Base-by-base conservation (phyloP, 2,329 filamentous ascomycete genomes). In the Hypocrella siamensis region DNA sequence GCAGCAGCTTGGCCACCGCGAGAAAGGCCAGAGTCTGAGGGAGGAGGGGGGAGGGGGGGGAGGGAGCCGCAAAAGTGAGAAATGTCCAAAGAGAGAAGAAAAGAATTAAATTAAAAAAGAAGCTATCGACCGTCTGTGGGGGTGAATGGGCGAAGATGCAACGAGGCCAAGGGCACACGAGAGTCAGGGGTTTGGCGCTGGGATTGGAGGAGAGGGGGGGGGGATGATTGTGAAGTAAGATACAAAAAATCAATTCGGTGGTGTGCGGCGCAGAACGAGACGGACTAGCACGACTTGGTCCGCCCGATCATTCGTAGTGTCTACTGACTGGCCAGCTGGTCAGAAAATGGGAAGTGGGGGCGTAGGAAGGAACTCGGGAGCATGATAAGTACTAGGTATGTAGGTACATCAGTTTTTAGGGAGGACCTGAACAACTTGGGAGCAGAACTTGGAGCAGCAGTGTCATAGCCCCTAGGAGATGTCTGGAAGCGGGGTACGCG, bases 1-100 rank as follows among this genome's bases (percentile, higher is more conserved):
- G 42, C 33, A 39, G 40, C 32, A 45, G 41, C 42, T 38, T 26
- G 40, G 44, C 44, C 46, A 41, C 34, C 42, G 40, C 40, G 39
- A 42, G 41, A 35, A 33, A 31, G 37, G 36, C 39, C 33, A 34
- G 32, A 34, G 35, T 33, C n/a, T 26, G 25, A 26, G 10, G 15
- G 15, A 14, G 35, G 32, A 33, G 30, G 36, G 30, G 30, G 27
- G 30, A 22, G 30, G 35, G 29, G 31, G 32, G n/a, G 30, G 27
- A 28, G n/a, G 17, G 16, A 17, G 5, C 27, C n/a, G 5, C 17
- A 28, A 28, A 28, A 28, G 18, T n/a, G n/a, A n/a, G n/a, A n/a
- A n/a, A n/a, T n/a, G n/a, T n/a, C n/a, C n/a, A 17, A 18, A 18
- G 25, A 12, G n/a, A 26, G 5, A 26, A 39, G 30, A 28, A 22